phyloP scores from a whole-genome alignment of 73 alveolate genomes.

The Strombidium stylifer region DNA sequence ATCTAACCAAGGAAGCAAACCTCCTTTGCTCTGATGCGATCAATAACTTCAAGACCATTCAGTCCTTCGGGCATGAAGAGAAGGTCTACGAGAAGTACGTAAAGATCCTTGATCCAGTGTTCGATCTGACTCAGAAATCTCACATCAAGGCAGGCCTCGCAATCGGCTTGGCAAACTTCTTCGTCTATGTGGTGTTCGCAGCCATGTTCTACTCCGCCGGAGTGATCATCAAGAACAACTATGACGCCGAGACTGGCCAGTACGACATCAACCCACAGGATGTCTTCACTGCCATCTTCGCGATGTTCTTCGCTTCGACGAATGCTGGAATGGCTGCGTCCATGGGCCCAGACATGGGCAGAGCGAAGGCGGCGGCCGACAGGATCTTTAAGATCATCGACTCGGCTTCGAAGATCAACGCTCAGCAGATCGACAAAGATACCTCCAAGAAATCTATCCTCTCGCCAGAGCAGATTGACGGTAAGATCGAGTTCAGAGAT shows the following conservation, averaged over 20 bases:
- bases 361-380: slow-evolving; percentile 38
- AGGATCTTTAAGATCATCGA: slow-evolving; percentile 45
- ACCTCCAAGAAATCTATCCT: no score
- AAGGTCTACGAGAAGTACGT: slow-evolving; percentile 22
- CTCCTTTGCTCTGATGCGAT: slow-evolving; percentile 61
- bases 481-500: slow-evolving; percentile 74
- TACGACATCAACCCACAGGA: slow-evolving; percentile 30
- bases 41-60: slow-evolving; percentile 49
- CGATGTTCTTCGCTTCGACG: slow-evolving; percentile 49
- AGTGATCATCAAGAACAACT: slow-evolving; percentile 33
- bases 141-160: no score
- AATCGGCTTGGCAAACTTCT: no score
- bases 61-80: slow-evolving; percentile 51
- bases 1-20: slow-evolving; percentile 36
- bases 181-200: no score
- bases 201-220: slow-evolving; percentile 74
- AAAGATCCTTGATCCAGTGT: slow-evolving; percentile 3
- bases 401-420: slow-evolving; percentile 21
- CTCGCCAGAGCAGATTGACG: not conserved
- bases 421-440: no score
- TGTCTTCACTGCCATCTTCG: slow-evolving; percentile 46
- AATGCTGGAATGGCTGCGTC: slow-evolving; percentile 45
- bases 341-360: slow-evolving; percentile 51
- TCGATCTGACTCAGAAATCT: not conserved
- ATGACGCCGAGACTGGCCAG: slow-evolving; percentile 8